Conservation (phyloP, 2,329 filamentous ascomycete species). For the Simplicillium sp. region DNA sequence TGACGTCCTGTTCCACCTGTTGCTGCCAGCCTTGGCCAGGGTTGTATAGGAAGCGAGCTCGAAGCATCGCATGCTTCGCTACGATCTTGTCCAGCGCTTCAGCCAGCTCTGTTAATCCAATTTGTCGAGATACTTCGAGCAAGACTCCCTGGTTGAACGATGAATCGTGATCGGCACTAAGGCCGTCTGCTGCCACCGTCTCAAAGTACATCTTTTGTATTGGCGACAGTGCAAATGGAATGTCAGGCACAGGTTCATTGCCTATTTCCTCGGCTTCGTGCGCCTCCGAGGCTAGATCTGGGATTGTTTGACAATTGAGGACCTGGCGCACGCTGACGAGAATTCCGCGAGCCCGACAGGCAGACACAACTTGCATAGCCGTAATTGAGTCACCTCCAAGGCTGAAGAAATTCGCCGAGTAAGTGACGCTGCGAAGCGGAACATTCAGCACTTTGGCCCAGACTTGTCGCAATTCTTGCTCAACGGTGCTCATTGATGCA, state of each 20-base stretch:
- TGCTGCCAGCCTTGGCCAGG: neutral
- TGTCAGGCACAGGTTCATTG: constrained; percentile 8
- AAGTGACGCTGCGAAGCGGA: neutral
- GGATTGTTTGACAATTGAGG: constrained; percentile 10
- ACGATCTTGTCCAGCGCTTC: neutral
- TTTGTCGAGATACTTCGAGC: neutral
- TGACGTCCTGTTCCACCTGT: neutral
- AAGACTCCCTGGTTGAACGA: constrained; percentile 8
- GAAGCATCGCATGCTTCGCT: constrained; percentile 3
- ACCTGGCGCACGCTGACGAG: constrained; percentile 2
- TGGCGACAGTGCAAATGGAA: constrained; percentile 6
- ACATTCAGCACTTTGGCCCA: constrained; percentile 18
- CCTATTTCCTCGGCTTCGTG: neutral
- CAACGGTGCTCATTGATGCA: neutral
- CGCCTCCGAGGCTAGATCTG: constrained; percentile 8
- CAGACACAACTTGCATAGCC: constrained; percentile 1
- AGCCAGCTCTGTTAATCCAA: neutral
- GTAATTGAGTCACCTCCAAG: constrained; percentile 4
- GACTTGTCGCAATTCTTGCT: constrained; percentile 9
- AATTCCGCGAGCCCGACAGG: constrained; percentile 1
- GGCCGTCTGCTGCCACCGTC: neutral
- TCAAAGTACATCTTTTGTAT: constrained; percentile 1
- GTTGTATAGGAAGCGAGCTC: constrained; percentile 1
- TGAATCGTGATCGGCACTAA: constrained; percentile 7
- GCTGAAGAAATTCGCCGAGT: neutral